A percentile compares a stretch with the other conserved stretches of the same genome.
Conservation (phyloP, 2,329 filamentous ascomycete species). For the Rhinocladiella similis region DNA sequence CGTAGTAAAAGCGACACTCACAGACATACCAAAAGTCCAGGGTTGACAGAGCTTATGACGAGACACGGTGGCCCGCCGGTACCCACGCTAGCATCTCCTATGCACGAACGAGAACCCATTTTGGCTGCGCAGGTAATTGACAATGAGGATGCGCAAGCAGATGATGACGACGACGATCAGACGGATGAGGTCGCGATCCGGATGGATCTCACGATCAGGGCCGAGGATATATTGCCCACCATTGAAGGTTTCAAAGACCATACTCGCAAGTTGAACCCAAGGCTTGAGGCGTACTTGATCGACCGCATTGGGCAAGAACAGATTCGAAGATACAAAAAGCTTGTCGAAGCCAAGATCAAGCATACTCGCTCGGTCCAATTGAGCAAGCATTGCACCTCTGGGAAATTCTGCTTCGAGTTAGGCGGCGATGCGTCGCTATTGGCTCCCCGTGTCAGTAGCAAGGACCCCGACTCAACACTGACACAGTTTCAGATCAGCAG, state of each 20-base stretch:
- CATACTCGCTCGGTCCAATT: constrained; percentile 62
- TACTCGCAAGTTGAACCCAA: constrained; percentile 72
- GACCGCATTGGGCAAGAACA: constrained; percentile 84
- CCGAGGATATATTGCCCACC: constrained; percentile 70
- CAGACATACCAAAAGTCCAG: constrained; percentile 41
- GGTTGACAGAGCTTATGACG: constrained; percentile 56
- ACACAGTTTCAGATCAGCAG: constrained; percentile 57
- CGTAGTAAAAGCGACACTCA: constrained; percentile 61
- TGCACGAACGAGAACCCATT: constrained; percentile 33
- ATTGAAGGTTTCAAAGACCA: constrained; percentile 75
- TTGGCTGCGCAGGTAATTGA: constrained; percentile 23
- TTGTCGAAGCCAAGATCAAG: constrained; percentile 69
- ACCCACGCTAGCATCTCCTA: constrained; percentile 53
- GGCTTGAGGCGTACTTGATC: constrained; percentile 66
- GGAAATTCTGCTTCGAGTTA: constrained; percentile 62
- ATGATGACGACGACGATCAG: constrained; percentile 50
- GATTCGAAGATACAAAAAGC: constrained; percentile 72
- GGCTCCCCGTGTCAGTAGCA: constrained; percentile 53
- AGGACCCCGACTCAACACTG: constrained; percentile 58
- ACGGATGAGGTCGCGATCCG: constrained; percentile 37
- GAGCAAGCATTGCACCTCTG: constrained; percentile 60
- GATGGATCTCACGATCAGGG: constrained; percentile 61
- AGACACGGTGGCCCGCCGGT: constrained; percentile 60
- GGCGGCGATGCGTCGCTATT: constrained; percentile 67
- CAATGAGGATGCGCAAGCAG: constrained; percentile 36